A percentile compares a stretch with the other conserved stretches of the same genome.
Evolutionary conservation across 2,329 filamentous ascomycete species (phyloP).

Genomic region (Aspergillus japonicus): DNA sequence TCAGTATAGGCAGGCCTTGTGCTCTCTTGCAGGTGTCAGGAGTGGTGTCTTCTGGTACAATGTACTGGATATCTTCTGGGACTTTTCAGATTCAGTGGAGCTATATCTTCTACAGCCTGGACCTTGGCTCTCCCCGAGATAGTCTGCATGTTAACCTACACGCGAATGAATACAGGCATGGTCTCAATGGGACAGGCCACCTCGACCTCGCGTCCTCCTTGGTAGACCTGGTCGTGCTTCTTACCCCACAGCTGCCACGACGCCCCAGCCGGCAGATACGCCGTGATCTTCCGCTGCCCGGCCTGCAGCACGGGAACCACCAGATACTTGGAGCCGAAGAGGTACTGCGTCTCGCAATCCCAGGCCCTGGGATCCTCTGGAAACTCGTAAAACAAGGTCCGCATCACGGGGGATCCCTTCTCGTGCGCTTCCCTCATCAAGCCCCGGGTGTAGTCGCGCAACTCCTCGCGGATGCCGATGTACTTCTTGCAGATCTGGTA

Average conservation of each 20-base stretch:
- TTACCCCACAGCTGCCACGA: constrained; percentile 47
- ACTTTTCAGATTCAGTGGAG: no score
- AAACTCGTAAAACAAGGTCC: constrained; percentile 65
- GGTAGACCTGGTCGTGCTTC: constrained; percentile 24
- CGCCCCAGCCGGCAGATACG: constrained; percentile 54
- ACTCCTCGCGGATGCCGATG: constrained; percentile 56
- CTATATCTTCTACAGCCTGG: no score
- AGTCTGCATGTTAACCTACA: neutral
- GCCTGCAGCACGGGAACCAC: constrained; percentile 57
- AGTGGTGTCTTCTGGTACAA: no score
- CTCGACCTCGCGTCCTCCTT: constrained; percentile 43
- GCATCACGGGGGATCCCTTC: constrained; percentile 61
- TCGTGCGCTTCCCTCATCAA: constrained; percentile 62
- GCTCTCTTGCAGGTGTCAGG: no score
- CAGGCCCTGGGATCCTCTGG: constrained; percentile 55
- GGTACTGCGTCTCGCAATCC: constrained; percentile 61
- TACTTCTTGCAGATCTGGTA: constrained; percentile 62
- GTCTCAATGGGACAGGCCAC: constrained; percentile 46
- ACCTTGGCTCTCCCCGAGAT: neutral
- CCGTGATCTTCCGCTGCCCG: constrained; percentile 44
- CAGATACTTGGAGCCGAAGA: constrained; percentile 62
- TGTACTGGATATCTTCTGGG: no score
- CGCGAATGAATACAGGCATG: constrained; percentile 49
- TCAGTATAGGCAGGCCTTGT: no score
- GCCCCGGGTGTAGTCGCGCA: constrained; percentile 58